Evolutionary conservation across 2,329 filamentous ascomycete species (phyloP).

Genomic region (Trichoderma asperellum): DNA sequence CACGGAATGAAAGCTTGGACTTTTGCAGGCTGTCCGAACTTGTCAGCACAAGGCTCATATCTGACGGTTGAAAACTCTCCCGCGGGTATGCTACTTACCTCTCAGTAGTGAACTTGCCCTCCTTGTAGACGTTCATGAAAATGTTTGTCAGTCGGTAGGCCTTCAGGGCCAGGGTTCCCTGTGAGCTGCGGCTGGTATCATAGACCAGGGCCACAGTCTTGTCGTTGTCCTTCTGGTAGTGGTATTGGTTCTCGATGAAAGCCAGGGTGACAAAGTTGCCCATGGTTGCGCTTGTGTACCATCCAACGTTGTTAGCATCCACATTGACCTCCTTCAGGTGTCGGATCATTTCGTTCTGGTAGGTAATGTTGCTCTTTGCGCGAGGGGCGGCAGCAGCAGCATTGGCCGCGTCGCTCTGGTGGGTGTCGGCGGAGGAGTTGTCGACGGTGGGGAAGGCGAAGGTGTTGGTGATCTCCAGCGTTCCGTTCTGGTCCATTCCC

Average conservation of each 20-base stretch:
- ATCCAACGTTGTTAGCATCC: conserved; percentile 96
- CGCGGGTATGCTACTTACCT: conserved; percentile 60
- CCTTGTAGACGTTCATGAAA: conserved; percentile 92
- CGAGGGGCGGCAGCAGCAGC: conserved; percentile 86
- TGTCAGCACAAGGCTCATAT: not conserved
- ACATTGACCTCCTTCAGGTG: conserved; percentile 97
- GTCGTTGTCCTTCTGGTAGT: conserved; percentile 96
- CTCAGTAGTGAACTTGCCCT: conserved; percentile 96
- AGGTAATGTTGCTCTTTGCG: conserved; percentile 83
- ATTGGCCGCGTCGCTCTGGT: conserved; percentile 75
- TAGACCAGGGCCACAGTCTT: conserved; percentile 87
- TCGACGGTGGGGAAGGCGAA: conserved; percentile 93
- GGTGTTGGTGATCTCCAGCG: conserved; percentile 89
- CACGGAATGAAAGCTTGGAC: conserved; percentile 88
- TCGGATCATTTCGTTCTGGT: conserved; percentile 97
- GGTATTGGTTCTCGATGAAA: conserved; percentile 97
- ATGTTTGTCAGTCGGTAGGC: conserved; percentile 86
- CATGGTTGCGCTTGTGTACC: conserved; percentile 99
- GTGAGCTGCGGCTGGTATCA: conserved; percentile 92
- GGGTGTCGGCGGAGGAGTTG: conserved; percentile 68
- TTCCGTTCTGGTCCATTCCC: conserved; percentile 83
- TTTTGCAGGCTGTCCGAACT: conserved; percentile 75
- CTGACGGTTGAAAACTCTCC: not conserved
- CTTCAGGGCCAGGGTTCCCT: conserved; percentile 85
- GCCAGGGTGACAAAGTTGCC: conserved; percentile 95